These are phyloP conservation scores for Globisporangium acanthophoron DNA, from an alignment of 352 stramenopile species.

Conservation along the genomic window DNA sequence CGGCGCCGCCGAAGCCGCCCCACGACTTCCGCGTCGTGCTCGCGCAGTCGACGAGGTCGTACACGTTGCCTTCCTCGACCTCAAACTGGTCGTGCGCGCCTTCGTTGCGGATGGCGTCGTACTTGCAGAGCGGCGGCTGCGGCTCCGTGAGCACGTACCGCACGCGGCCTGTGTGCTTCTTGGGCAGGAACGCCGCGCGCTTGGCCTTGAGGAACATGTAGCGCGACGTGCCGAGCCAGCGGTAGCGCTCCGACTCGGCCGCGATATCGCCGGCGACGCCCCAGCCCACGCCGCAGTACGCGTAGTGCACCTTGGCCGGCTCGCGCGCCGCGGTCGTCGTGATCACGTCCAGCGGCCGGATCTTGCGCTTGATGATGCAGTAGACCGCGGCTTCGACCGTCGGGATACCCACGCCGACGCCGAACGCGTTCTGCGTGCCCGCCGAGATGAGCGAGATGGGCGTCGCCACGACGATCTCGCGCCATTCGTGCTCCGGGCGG, in stretches of 20 bases:
- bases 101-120: conserved; percentile 63
- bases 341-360: conserved; percentile 67
- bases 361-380: conserved; percentile 80
- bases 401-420: conserved; percentile 57
- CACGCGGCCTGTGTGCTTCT: conserved; percentile 48
- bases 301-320: conserved; percentile 47
- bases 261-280: conserved; percentile 71
- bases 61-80: conserved; percentile 71
- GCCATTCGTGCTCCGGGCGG: conserved; percentile 61
- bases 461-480: conserved; percentile 61
- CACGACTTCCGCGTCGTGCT: conserved; percentile 34
- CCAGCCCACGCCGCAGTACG: conserved; percentile 69
- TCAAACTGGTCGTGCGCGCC: conserved; percentile 56
- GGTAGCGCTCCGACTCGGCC: conserved; percentile 60
- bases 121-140: conserved; percentile 59
- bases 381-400: conserved; percentile 61
- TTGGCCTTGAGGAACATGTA: conserved; percentile 75
- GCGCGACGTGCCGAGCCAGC: conserved; percentile 60
- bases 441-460: conserved; percentile 63
- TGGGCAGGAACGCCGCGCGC: conserved; percentile 42
- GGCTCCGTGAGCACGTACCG: conserved; percentile 71
- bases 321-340: conserved; percentile 41
- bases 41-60: conserved; percentile 37
- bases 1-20: conserved; percentile 48
- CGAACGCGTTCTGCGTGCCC: conserved; percentile 76